Percentiles rank a stretch among this genome's conserved stretches.
phyloP scores from a whole-genome alignment of 306 rosid species.

The Lathyrus sativus region DNA sequence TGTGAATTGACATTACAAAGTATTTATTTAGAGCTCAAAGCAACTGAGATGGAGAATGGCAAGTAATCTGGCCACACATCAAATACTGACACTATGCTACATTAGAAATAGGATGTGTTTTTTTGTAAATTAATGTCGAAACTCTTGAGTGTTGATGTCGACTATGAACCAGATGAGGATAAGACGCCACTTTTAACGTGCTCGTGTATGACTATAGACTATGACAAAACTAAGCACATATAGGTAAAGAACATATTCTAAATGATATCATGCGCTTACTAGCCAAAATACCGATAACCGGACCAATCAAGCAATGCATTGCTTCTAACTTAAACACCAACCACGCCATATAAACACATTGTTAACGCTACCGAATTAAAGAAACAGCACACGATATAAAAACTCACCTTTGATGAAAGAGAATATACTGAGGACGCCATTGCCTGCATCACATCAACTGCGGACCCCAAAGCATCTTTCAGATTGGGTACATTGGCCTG shows the following conservation, averaged over 20 bases:
- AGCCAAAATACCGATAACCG: constrained; percentile 4
- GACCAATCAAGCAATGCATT: constrained; percentile 14
- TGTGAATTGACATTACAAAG: background rate
- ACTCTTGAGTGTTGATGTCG: constrained; percentile 2
- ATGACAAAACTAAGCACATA: constrained; percentile 13
- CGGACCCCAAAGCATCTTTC: constrained; percentile 92
- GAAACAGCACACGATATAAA: constrained; percentile 3
- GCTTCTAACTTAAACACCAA: constrained; percentile 22
- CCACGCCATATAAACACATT: background rate
- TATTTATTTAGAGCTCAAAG: no score
- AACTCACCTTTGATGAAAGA: constrained; percentile 75
- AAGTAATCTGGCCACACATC: no score
- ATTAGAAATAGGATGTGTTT: no score
- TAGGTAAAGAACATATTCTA: constrained; percentile 11
- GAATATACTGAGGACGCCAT: constrained; percentile 88
- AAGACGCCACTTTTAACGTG: background rate
- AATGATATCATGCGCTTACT: constrained; percentile 12
- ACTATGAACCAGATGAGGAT: constrained; percentile 10
- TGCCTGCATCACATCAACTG: constrained; percentile 94
- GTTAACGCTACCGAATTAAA: constrained; percentile 27
- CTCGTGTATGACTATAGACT: constrained; percentile 3
- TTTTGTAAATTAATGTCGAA: constrained; percentile 4
- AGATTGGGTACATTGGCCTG: constrained; percentile 93
- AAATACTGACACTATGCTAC: no score
- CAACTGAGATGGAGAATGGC: no score